phyloP scores from a whole-genome alignment of 768 basidiomycete species.

The Amanita inopinata region DNA sequence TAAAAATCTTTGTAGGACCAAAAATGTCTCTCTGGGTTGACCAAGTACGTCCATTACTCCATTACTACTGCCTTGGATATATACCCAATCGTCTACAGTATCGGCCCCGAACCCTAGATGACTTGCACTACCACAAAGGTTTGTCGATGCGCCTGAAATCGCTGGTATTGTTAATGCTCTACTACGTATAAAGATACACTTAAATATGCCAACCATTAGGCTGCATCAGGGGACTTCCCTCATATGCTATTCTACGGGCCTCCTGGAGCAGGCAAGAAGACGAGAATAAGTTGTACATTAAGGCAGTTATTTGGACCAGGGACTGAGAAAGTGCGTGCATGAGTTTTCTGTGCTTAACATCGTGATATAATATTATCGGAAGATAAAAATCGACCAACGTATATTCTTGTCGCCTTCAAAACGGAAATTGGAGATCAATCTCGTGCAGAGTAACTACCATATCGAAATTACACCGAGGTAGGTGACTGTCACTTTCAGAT shows the following conservation, averaged over 20 bases:
- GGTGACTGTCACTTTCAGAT: constrained; percentile 12
- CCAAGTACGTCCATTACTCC: constrained; percentile 27
- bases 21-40: constrained; percentile 69
- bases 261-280: constrained; percentile 97
- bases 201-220: constrained; percentile 37
- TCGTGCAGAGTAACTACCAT: constrained; percentile 97
- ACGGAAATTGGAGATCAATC: constrained; percentile 90
- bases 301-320: constrained; percentile 85
- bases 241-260: constrained; percentile 98
- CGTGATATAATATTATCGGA: background rate
- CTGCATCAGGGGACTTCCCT: constrained; percentile 88
- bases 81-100: constrained; percentile 38
- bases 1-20: background rate
- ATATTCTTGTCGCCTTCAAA: constrained; percentile 91
- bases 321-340: constrained; percentile 70
- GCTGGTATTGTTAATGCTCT: constrained; percentile 37
- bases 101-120: constrained; percentile 75
- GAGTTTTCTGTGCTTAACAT: background rate
- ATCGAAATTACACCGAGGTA: constrained; percentile 97
- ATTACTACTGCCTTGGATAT: background rate
- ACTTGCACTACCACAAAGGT: constrained; percentile 79
- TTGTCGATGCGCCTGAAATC: constrained; percentile 76
- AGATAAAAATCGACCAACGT: constrained; percentile 98
- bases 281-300: constrained; percentile 83
- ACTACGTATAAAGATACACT: background rate